A percentile compares a stretch with the other conserved stretches of the same genome.
These are phyloP conservation scores for Candida sp. DNA, from an alignment of 1,139 yeast genomes.

Conservation along the genomic window DNA sequence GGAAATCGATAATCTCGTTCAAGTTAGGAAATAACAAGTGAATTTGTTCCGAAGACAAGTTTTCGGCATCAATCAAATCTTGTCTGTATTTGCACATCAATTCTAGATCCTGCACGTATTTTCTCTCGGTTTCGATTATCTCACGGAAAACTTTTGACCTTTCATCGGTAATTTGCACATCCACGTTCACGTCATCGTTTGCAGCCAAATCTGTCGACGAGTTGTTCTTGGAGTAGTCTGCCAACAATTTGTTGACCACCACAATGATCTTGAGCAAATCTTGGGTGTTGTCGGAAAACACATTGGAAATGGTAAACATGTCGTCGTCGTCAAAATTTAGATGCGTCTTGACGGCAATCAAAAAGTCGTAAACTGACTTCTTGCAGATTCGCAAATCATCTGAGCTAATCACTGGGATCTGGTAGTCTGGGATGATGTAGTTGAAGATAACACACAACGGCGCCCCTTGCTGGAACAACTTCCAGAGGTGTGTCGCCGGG, in stretches of 20 bases:
- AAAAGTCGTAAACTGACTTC: constrained; percentile 88
- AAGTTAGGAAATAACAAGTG: constrained; percentile 89
- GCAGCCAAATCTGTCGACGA: constrained; percentile 1
- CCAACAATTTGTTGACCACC: constrained; percentile 63
- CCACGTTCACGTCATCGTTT: constrained; percentile 21
- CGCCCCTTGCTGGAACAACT: constrained; percentile 89
- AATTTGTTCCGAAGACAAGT: constrained; percentile 78
- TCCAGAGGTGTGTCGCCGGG: constrained; percentile 92
- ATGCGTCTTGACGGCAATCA: constrained; percentile 83
- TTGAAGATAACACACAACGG: constrained; percentile 89
- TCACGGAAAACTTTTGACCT: constrained; percentile 85
- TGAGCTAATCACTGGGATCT: constrained; percentile 59
- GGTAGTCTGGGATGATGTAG: constrained; percentile 46
- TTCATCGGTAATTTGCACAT: constrained; percentile 47
- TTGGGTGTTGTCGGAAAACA: constrained; percentile 81
- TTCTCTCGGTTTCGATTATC: constrained; percentile 87
- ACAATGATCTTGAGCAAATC: constrained; percentile 75
- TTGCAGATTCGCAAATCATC: constrained; percentile 88
- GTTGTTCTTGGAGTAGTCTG: constrained; percentile 2
- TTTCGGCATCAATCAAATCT: constrained; percentile 67
- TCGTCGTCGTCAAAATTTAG: constrained; percentile 74
- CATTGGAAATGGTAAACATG: constrained; percentile 89
- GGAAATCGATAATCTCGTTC: constrained; percentile 86
- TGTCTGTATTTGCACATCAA: constrained; percentile 67
- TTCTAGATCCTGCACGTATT: constrained; percentile 91